These are phyloP conservation scores for Acer saccharum DNA, from an alignment of 345 rosid genomes.

Conservation along the genomic window DNA sequence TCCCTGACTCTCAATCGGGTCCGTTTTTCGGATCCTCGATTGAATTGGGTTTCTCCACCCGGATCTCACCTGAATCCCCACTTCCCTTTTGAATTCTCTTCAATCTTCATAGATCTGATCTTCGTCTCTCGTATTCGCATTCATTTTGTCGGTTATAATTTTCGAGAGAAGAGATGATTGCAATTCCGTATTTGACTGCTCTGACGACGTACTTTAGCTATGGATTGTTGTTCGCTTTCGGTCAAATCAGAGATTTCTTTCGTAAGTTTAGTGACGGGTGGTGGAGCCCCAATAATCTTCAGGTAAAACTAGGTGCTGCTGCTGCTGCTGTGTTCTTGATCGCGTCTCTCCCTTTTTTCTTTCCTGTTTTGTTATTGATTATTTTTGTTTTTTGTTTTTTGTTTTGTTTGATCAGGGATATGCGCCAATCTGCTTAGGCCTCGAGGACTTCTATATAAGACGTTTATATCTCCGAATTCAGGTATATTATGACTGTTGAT, in stretches of 20 bases:
- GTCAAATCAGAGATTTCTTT: slow-evolving; percentile 79
- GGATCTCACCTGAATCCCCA: neutral
- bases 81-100: neutral
- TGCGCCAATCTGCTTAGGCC: slow-evolving; percentile 90
- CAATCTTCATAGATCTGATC: neutral
- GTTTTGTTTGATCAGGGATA: slow-evolving; percentile 54
- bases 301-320: slow-evolving; percentile 29
- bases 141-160: neutral
- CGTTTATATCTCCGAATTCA: slow-evolving; percentile 88
- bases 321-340: neutral
- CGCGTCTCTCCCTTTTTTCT: neutral
- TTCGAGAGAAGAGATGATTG: slow-evolving; percentile 42
- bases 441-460: slow-evolving; percentile 87
- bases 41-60: neutral
- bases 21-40: neutral
- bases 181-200: slow-evolving; percentile 75
- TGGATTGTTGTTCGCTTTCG: slow-evolving; percentile 74
- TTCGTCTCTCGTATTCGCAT: neutral
- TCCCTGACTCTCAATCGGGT: slow-evolving; percentile 5
- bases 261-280: slow-evolving; percentile 69
- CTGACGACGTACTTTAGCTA: slow-evolving; percentile 78
- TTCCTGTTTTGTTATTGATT: neutral
- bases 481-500: slow-evolving; percentile 37
- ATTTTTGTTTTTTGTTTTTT: neutral
- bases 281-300: slow-evolving; percentile 57